Conservation (phyloP, 2,329 filamentous ascomycete genomes). For the Rutstroemia sp. region DNA sequence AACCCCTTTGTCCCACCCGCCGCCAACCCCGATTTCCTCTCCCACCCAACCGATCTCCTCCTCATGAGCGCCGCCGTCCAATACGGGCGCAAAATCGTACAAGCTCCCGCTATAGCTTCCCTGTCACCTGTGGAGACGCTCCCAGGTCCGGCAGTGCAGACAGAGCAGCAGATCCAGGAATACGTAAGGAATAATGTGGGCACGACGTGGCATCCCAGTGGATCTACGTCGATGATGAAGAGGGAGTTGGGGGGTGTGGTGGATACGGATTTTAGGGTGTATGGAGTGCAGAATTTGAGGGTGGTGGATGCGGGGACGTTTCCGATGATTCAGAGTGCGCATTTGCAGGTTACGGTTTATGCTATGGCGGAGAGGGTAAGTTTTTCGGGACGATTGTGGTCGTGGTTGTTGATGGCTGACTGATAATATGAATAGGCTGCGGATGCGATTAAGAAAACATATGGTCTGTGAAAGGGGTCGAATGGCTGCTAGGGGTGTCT, state of each 20-base stretch:
- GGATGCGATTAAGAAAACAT: not conserved
- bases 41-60: slow-evolving; percentile 24
- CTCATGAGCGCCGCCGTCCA: not conserved
- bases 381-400: not conserved
- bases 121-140: not conserved
- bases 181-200: not conserved
- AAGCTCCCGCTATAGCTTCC: not conserved
- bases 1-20: slow-evolving; percentile 34
- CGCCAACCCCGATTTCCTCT: slow-evolving; percentile 49
- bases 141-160: not conserved
- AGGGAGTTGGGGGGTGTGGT: slow-evolving; percentile 16
- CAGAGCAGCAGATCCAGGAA: not conserved
- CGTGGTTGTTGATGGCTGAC: not conserved
- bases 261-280: slow-evolving; percentile 14
- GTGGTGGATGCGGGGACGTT: slow-evolving; percentile 21
- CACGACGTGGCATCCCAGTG: slow-evolving; percentile 13
- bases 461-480: not conserved
- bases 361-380: slow-evolving; percentile 15
- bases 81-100: not conserved
- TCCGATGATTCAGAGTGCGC: slow-evolving; percentile 12
- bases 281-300: not conserved
- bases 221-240: slow-evolving; percentile 18
- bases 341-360: slow-evolving; percentile 16
- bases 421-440: not conserved
- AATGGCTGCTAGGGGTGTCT: too few relatives aligned